Percentiles rank a stretch among this genome's conserved stretches.
phyloP scores from a whole-genome alignment of 257 asterid genomes.

The Solanum chiquidenum region DNA sequence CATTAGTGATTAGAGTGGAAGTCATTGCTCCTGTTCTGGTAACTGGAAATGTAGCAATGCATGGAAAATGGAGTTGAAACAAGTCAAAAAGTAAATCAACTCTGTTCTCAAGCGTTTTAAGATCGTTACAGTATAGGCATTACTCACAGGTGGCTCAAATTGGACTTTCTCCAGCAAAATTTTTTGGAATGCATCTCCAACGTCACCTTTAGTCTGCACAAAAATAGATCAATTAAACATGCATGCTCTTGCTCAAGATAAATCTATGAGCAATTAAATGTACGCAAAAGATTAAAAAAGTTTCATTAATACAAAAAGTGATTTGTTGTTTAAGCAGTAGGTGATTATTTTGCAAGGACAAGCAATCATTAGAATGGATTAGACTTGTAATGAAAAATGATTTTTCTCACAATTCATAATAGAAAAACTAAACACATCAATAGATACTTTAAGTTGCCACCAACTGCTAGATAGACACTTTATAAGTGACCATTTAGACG shows the following conservation, averaged over 20 bases:
- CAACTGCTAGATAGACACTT: background rate
- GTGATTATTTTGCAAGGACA: background rate
- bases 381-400: background rate
- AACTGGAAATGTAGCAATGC: background rate
- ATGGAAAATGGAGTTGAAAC: background rate
- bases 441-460: background rate
- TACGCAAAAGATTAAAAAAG: background rate
- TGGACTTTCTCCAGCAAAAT: constrained; percentile 37
- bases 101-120: background rate
- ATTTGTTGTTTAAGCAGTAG: background rate
- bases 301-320: background rate
- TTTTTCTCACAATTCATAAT: background rate
- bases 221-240: background rate
- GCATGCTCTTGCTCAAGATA: background rate
- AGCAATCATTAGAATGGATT: background rate
- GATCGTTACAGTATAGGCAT: background rate
- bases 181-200: constrained; percentile 28
- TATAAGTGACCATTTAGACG: background rate
- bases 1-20: background rate
- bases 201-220: constrained; percentile 49
- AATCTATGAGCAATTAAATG: background rate
- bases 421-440: background rate
- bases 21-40: background rate
- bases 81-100: background rate
- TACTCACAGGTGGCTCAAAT: constrained; percentile 50